Conservation (phyloP, 345 rosid species). For the Pistacia vera region DNA sequence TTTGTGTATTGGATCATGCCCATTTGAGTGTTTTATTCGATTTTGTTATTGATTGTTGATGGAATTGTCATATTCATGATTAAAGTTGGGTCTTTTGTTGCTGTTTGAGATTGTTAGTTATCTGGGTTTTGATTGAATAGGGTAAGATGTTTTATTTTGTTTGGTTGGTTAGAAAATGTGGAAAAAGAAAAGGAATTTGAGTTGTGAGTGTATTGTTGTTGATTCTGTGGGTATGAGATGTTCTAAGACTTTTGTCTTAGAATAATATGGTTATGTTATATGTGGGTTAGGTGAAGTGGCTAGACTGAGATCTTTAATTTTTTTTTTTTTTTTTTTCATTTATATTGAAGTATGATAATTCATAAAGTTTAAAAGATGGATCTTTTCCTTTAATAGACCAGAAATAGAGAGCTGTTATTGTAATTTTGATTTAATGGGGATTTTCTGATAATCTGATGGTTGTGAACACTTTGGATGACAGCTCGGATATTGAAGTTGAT, state of each 20-base stretch:
- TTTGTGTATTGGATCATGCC: neutral
- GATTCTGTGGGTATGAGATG: neutral
- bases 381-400: neutral
- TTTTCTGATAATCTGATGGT: conserved; percentile 25
- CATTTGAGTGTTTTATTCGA: neutral
- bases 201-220: neutral
- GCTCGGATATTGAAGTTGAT: conserved; percentile 71
- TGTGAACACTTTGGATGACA: conserved; percentile 31
- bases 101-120: neutral
- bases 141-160: neutral
- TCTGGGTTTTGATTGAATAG: conserved; percentile 13
- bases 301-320: neutral
- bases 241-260: neutral
- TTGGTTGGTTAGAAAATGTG: neutral
- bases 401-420: neutral
- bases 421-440: conserved; percentile 15
- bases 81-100: neutral
- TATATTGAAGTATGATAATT: neutral
- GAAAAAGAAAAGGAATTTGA: neutral
- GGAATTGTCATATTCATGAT: neutral
- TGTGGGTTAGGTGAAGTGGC: neutral
- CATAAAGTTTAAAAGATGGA: neutral
- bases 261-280: neutral
- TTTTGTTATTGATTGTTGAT: neutral
- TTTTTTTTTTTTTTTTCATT: neutral